Evolutionary conservation across 805 yeast species (phyloP), one percentile per base, ranked within the genome.

Genomic region (Aciculoconidium aculeatum): DNA sequence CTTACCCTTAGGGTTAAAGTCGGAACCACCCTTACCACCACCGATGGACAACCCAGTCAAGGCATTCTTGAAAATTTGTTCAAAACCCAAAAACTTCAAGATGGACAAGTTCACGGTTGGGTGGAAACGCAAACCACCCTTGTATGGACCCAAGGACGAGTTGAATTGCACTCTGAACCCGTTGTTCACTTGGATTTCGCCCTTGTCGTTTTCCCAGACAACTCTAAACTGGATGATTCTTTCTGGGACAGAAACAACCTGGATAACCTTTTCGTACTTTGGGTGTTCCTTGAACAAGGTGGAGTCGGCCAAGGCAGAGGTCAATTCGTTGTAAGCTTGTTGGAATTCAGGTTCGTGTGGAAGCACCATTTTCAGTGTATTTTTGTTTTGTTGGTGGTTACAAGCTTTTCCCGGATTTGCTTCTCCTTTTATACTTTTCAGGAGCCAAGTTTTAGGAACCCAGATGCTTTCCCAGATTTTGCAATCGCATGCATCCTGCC

Each of bases 1-100:
- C 66, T 80, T 82, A 57, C 90, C 95, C 77, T 90, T 90, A 53
- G 96, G 95, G 70, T 88, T 87, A 67, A 90, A 92, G 68, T 90
- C 96, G 38, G 95, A 73, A 63, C 98, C 98, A 76, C 98, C 98
- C 65, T 90, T 90, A 68, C 95, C 98, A 72, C 98, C 98, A 61
- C 98, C 98, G 82, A 90, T 88, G 76, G 80, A 75, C 51, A 88
- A 75, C 53, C 97, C 97, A 50, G 98, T 90, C 54, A 90, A 73
- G 30, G 98, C 97, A 58, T 90, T 90, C 77, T 90, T 90, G 77
- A 90, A 92, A 63, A 87, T 87, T 70, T 90, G 98, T 72, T 90
- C 98, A 64, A 85, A 90, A 53, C 97, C 98, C 55, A 90, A 74
- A 68, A 90, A 90, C 72, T 90, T 90, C 59, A 90, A 76, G 62